Percentiles rank a stretch among this genome's conserved stretches.
phyloP scores from a whole-genome alignment of 306 rosid species.

The Cicer pinnatifidum region DNA sequence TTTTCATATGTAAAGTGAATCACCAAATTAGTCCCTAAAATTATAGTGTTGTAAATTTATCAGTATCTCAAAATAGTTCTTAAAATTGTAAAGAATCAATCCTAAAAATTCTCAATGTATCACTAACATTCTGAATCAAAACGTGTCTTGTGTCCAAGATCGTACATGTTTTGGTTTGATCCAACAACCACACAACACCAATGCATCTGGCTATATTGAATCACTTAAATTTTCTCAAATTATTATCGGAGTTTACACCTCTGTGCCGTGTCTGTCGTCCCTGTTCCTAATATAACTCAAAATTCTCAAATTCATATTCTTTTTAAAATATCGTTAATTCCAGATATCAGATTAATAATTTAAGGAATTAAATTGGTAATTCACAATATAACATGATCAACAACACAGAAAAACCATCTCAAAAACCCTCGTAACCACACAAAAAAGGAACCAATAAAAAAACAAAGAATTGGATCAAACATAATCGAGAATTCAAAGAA shows the following conservation, averaged over 20 bases:
- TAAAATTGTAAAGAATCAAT: not conserved
- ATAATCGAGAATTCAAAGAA: not conserved
- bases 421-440: not conserved
- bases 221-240: too few species aligned
- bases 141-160: too few species aligned
- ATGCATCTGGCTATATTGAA: too few species aligned
- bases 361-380: too few species aligned
- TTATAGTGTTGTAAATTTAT: not conserved
- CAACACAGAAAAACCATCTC: constrained; percentile 2
- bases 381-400: not conserved
- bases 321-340: too few species aligned
- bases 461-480: not conserved
- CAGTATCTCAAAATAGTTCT: not conserved
- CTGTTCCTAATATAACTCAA: too few species aligned
- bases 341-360: too few species aligned
- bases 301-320: too few species aligned
- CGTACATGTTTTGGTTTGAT: not conserved
- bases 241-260: too few species aligned
- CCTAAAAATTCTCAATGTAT: too few species aligned
- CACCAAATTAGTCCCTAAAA: not conserved
- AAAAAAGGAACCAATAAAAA: not conserved
- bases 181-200: not conserved
- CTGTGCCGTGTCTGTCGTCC: too few species aligned
- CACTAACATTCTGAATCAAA: not conserved
- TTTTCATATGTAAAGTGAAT: not conserved